These are phyloP conservation scores for Globisporangium acanthophoron DNA, from an alignment of 352 stramenopile genomes.

Conservation along the genomic window DNA sequence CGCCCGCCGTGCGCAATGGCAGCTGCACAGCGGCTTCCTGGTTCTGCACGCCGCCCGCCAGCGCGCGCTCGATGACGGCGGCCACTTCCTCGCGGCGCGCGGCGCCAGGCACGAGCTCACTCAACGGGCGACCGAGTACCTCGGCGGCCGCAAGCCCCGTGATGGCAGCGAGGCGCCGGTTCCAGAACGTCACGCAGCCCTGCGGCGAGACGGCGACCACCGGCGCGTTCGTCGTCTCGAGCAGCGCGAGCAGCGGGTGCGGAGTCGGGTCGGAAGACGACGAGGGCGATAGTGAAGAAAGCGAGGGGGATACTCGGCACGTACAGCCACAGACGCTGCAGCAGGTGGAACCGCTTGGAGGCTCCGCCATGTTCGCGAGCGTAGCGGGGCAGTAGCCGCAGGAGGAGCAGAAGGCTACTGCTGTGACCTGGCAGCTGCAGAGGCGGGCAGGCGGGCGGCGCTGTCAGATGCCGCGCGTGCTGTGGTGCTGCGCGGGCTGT, in stretches of 20 bases:
- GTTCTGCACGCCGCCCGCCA: not conserved
- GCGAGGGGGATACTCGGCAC: not conserved
- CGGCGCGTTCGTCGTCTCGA: slow-evolving; percentile 63
- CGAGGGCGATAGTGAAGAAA: not conserved
- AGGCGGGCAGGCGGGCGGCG: too few relatives aligned
- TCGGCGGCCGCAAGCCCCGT: slow-evolving; percentile 39
- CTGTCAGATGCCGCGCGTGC: too few relatives aligned
- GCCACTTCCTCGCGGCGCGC: slow-evolving; percentile 26
- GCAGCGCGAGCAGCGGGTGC: slow-evolving; percentile 23
- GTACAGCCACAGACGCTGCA: slow-evolving; percentile 3
- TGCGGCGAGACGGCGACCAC: slow-evolving; percentile 51
- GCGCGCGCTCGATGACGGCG: slow-evolving; percentile 20
- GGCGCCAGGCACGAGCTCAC: slow-evolving; percentile 29
- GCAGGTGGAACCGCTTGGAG: not conserved
- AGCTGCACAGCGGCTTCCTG: slow-evolving; percentile 31
- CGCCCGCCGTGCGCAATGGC: slow-evolving; percentile 35
- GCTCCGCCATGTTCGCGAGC: not conserved
- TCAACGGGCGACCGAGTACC: slow-evolving; percentile 37
- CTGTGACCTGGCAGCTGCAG: too few relatives aligned
- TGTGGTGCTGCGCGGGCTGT: too few relatives aligned
- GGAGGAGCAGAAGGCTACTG: too few relatives aligned
- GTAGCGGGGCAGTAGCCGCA: too few relatives aligned
- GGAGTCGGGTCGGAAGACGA: slow-evolving; percentile 3
- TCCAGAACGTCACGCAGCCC: slow-evolving; percentile 62
- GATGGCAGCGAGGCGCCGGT: slow-evolving; percentile 45